Conservation (phyloP, 2,329 filamentous ascomycete species). For the Akanthomyces lecanii region DNA sequence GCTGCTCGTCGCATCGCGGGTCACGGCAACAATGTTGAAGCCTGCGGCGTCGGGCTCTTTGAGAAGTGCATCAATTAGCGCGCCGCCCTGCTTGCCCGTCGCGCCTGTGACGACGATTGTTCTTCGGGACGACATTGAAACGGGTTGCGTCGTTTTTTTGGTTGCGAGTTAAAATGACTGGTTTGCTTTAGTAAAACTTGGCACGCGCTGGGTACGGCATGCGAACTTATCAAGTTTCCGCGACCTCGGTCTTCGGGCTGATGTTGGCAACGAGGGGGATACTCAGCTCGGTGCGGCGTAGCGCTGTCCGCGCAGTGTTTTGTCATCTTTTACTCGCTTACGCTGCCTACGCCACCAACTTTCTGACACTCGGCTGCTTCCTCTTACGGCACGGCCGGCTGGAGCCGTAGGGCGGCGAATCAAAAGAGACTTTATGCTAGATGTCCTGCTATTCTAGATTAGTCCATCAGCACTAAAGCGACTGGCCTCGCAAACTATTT, state of each 20-base stretch:
- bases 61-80: slow-evolving; percentile 30
- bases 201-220: too few relatives aligned
- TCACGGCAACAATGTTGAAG: slow-evolving; percentile 56
- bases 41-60: slow-evolving; percentile 25
- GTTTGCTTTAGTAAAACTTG: too few relatives aligned
- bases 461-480: too few relatives aligned
- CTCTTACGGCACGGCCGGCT: neutral
- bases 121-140: slow-evolving; percentile 26
- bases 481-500: too few relatives aligned
- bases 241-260: neutral
- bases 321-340: too few relatives aligned
- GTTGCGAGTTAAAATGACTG: neutral
- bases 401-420: neutral
- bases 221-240: neutral
- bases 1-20: slow-evolving; percentile 49
- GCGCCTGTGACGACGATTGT: slow-evolving; percentile 30
- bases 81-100: slow-evolving; percentile 36
- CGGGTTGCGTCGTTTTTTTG: neutral
- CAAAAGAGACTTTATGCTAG: too few relatives aligned
- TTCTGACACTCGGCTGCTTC: too few relatives aligned
- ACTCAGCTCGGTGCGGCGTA: too few relatives aligned
- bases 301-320: too few relatives aligned
- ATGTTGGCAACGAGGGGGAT: neutral
- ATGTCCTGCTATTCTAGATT: too few relatives aligned
- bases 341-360: too few relatives aligned